Evolutionary conservation across 2,329 filamentous ascomycete species (phyloP), one percentile per base, ranked within the genome.

Genomic region (Microdochium bolleyi): DNA sequence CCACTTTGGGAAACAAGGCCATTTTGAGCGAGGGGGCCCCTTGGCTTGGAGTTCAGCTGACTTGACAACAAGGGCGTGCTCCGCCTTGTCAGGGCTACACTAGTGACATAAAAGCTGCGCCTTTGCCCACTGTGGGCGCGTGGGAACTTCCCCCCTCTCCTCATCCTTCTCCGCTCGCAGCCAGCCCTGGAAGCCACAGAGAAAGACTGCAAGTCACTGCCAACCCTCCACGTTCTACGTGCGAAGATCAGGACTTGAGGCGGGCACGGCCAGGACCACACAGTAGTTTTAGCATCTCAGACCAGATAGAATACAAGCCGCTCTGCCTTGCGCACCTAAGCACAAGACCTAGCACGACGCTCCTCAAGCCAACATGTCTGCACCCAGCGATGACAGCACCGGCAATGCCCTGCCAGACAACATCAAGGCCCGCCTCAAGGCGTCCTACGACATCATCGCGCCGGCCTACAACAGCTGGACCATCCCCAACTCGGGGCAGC

Each of bases 381-480:
- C n/a, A 5, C 34, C 34, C 3, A n/a, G n/a, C n/a, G n/a, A n/a
- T n/a, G 34, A 38, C 34, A 38, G n/a, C 34, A 38, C 34, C 34
- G 34, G n/a, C 34, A 38, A 38, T 19, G 22, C 13, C 41, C 41
- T 37, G 21, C 61, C 62, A 25, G 52, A 51, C 2, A 57, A 73
- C 55, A 52, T 73, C 55, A 73, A 73, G 56, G 54, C 60, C 16
- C 69, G 72, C 48, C 49, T 72, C 52, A 67, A 66, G 52, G 61
- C 60, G 5, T 71, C 70, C 2, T 73, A 73, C 59, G 67, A 73
- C 53, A 60, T 61, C 32, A 72, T 74, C 52, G 69, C 70, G 3
- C 54, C 62, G 1, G 53, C 53, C 4, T 74, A 75, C 64, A 73
- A 72, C 55, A 57, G 59, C 44, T 74, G 72, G 72, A 70, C 72